Percentiles rank a stretch among this genome's conserved stretches.
phyloP scores from a whole-genome alignment of 2,329 filamentous ascomycete species.

The Cladosporium phlei region DNA sequence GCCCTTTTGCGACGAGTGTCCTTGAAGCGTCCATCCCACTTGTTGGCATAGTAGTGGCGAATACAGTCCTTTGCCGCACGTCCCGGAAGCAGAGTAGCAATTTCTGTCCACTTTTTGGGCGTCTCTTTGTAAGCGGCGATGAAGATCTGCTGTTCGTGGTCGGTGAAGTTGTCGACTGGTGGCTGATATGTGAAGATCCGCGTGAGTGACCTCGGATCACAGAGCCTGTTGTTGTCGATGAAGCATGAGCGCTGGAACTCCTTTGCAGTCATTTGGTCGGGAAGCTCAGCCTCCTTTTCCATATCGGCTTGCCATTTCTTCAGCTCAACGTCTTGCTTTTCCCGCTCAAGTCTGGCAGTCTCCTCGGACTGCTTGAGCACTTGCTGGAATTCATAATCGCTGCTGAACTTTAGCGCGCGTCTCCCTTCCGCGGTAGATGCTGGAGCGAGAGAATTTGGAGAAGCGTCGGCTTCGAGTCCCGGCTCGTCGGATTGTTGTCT shows the following conservation, averaged over 20 bases:
- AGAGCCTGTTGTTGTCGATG: conserved; percentile 60
- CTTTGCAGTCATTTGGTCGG: conserved; percentile 61
- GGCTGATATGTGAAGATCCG: conserved; percentile 67
- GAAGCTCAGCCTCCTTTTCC: conserved; percentile 71
- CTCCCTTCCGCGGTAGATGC: conserved; percentile 51
- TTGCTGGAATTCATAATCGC: conserved; percentile 68
- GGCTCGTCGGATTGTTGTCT: conserved; percentile 32
- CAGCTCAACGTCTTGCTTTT: conserved; percentile 46
- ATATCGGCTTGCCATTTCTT: conserved; percentile 67
- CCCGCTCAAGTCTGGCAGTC: conserved; percentile 64
- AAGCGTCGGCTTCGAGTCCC: conserved; percentile 43
- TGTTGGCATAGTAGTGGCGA: conserved; percentile 80
- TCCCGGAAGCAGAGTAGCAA: conserved; percentile 62
- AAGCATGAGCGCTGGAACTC: conserved; percentile 57
- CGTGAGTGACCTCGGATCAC: conserved; percentile 63
- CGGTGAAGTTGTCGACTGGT: conserved; percentile 68
- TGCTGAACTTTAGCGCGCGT: conserved; percentile 55
- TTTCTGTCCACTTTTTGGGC: conserved; percentile 77
- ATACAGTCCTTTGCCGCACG: conserved; percentile 76
- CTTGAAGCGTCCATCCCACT: conserved; percentile 69
- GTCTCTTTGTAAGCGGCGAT: conserved; percentile 69
- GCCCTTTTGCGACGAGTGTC: conserved; percentile 59
- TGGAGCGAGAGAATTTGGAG: conserved; percentile 18
- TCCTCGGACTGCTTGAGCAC: conserved; percentile 69
- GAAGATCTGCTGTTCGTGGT: conserved; percentile 65